Evolutionary conservation across 2,329 filamentous ascomycete genomes (phyloP), one percentile per base, ranked within the genome.

Genomic region (Xylaria hypoxylon): DNA sequence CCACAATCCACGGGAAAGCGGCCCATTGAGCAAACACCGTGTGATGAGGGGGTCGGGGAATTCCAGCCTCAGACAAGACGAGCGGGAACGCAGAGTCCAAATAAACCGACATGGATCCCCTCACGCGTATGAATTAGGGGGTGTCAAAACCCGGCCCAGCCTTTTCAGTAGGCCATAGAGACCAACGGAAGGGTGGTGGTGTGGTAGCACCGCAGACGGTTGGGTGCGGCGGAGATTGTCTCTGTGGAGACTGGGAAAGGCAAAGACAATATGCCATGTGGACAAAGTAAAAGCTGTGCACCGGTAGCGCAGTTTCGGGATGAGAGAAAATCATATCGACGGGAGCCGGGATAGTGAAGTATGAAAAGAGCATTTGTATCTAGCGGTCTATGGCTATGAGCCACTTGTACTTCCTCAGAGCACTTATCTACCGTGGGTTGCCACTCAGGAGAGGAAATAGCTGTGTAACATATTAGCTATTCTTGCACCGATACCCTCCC

Each of bases 191-290:
- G 19, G 45, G 2, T 13, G 35, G 35, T 38, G 35, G 57, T 62
- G 42, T 38, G 35, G 57, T 62, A 33, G 31, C 47, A 65, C 53
- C 15, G 45, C 62, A 59, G 59, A 51, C 59, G 66, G 66, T 13
- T 38, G 48, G 44, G 42, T 63, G 53, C 66, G 48, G 62, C 50
- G 42, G 59, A 59, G 15, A 51, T 48, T 59, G 44, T 28, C 33
- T 59, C 26, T 44, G 47, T 56, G 53, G 19, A 38, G 33, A 31
- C 22, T 24, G 33, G 44, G 57, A 8, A 52, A 24, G 28, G 11
- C 42, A 47, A 24, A 62, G 52, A n/a, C 24, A 48, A 24, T 50
- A 59, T 68, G 47, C 57, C 57, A 68, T 68, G 65, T 61, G 61
- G 56, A 61, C 19, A 51, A 44, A 24, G 31, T 5, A n/a, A 5